phyloP scores from a whole-genome alignment of 352 stramenopile species.

The Phytophthora cajani region DNA sequence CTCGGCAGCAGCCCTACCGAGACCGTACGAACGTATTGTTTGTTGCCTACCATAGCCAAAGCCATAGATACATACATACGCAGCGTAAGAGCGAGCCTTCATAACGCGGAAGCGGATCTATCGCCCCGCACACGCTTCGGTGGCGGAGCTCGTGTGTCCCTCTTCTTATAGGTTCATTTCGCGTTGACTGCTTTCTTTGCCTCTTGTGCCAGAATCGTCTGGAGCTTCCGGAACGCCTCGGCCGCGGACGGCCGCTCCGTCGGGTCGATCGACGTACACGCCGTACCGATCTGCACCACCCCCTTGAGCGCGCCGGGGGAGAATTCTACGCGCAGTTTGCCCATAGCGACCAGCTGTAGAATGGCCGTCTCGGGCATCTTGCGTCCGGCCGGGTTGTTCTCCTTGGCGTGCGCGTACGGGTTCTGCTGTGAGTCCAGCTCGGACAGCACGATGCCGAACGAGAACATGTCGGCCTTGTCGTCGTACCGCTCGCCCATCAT shows the following conservation, averaged over 20 bases:
- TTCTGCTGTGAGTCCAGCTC: constrained; percentile 53
- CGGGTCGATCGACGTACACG: constrained; percentile 54
- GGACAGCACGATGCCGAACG: constrained; percentile 52
- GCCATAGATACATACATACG: constrained; percentile 8
- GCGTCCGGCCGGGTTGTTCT: constrained; percentile 38
- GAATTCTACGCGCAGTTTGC: constrained; percentile 52
- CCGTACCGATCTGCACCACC: constrained; percentile 40
- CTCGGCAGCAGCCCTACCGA: constrained; percentile 20
- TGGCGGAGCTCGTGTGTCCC: constrained; percentile 6
- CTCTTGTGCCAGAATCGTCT: constrained; percentile 43
- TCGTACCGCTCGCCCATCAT: constrained; percentile 56
- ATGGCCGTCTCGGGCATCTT: constrained; percentile 57
- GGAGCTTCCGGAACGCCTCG: constrained; percentile 46
- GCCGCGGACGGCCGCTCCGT: constrained; percentile 45
- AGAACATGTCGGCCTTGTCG: constrained; percentile 59
- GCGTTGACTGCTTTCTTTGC: constrained; percentile 34
- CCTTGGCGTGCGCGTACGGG: constrained; percentile 46
- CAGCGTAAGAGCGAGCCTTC: constrained; percentile 29
- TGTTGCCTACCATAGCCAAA: constrained; percentile 5
- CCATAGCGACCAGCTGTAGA: constrained; percentile 54
- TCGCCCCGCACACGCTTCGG: constrained; percentile 9
- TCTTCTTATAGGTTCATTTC: constrained; percentile 46
- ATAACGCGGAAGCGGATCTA: constrained; percentile 39
- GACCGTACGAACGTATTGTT: constrained; percentile 21
- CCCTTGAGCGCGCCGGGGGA: constrained; percentile 30